Base-by-base conservation (phyloP, 2,329 filamentous ascomycete species). In the Alternaria conjuncta region DNA sequence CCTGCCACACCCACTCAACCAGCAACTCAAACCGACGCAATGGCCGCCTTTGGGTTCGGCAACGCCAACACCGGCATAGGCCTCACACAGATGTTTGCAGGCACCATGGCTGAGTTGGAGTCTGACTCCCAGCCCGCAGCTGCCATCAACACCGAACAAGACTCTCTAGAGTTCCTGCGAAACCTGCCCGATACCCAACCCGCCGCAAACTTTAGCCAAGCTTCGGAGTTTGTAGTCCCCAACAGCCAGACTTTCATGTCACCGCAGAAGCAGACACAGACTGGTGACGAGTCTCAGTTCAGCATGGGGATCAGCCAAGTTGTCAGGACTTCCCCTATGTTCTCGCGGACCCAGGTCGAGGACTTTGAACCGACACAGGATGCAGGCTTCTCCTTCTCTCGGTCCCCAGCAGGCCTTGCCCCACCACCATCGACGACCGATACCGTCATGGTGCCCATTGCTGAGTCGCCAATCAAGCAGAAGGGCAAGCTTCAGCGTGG, bases 61-160 rank as follows among this genome's bases (percentile, higher is more conserved):
- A 72, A 73, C n/a, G 64, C 69, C n/a, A 63, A 75, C 49, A 75
- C 78, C 44, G 80, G 84, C 6, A 78, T 97, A 45, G 92, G 93
- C 10, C 85, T 97, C 47, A 96, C 93, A 0, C 94, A 97, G 73
- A 95, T 96, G 66, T 97, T 97, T 76, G 92, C 92, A 6, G 93
- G 93, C 12, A 97, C 94, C 1, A 91, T 97, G 88, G 93, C 92
- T 51, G 89, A 87, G 41, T 83, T 84, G 63, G 81, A 85, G 53
- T 76, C 78, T 3, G 79, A 73, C 8, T 68, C 72, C 84, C 77
- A 79, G 15, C 76, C 70, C 53, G 60, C 68, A 46, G 65, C 77
- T 46, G 57, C 57, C 28, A 32, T 65, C 55, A 72, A 81, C 65
- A 53, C 72, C 57, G 80, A 85, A 63, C 79, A 84, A 65, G 84